phyloP scores from a whole-genome alignment of 352 stramenopile genomes.

The Halophytophthora batemanensis region DNA sequence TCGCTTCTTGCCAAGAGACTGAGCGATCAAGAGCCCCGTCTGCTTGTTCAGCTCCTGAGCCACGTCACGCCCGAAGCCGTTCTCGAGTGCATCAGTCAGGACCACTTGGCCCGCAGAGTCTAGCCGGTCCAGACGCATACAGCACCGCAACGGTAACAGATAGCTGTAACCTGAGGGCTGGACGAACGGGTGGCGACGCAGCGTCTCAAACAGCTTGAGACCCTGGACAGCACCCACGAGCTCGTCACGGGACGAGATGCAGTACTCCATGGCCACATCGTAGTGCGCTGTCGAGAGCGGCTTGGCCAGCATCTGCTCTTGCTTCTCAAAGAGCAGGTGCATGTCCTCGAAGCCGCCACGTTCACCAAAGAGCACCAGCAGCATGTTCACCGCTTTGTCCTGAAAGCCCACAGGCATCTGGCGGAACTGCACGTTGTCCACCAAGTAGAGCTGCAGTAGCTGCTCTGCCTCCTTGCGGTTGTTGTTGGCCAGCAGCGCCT shows the following conservation, averaged over 20 bases:
- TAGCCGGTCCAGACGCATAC: conserved; percentile 42
- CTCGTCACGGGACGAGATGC: conserved; percentile 20
- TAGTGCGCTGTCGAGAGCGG: conserved; percentile 58
- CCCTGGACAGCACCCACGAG: conserved; percentile 38
- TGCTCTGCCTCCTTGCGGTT: conserved; percentile 44
- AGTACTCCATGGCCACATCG: conserved; percentile 74
- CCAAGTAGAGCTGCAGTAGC: conserved; percentile 49
- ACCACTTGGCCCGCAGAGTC: conserved; percentile 49
- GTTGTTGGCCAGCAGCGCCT: conserved; percentile 40
- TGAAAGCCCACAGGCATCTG: conserved; percentile 60
- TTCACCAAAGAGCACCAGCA: conserved; percentile 69
- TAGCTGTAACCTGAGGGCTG: conserved; percentile 76
- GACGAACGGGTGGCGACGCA: conserved; percentile 66
- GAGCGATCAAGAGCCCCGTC: conserved; percentile 16
- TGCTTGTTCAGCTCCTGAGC: conserved; percentile 26
- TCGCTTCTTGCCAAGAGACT: conserved; percentile 14
- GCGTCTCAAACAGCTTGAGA: conserved; percentile 71
- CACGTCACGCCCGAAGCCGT: conserved; percentile 39
- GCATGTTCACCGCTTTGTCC: conserved; percentile 63
- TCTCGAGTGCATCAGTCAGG: conserved; percentile 45
- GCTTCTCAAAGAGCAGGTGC: conserved; percentile 44
- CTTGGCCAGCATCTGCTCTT: conserved; percentile 37
- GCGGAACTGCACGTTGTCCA: conserved; percentile 34
- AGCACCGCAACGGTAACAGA: conserved; percentile 65
- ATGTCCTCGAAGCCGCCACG: conserved; percentile 40